Evolutionary conservation across 352 stramenopile species (phyloP).

Genomic region (Pilasporangium apinafurcum): DNA sequence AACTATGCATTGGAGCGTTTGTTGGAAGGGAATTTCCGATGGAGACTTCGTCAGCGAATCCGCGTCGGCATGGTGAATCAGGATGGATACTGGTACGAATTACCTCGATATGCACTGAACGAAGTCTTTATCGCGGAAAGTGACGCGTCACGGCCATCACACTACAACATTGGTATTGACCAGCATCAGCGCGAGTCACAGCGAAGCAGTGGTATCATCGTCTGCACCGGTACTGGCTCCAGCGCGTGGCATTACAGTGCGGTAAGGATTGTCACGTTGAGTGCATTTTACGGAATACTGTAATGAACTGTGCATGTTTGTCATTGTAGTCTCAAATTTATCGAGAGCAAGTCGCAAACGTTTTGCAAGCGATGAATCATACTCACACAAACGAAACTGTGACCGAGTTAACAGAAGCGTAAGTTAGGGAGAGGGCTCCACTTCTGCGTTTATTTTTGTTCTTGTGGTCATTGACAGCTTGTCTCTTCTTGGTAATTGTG

Average conservation of each 20-base stretch:
- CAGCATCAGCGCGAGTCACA: conserved; percentile 85
- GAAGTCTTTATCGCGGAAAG: conserved; percentile 88
- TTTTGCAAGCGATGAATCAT: conserved; percentile 79
- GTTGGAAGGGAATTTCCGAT: conserved; percentile 69
- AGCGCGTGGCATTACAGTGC: conserved; percentile 85
- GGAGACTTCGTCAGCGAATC: conserved; percentile 77
- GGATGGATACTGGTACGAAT: conserved; percentile 83
- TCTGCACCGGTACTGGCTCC: conserved; percentile 83
- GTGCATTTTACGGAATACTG: background rate
- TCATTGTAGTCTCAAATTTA: conserved; percentile 77
- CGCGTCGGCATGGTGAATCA: conserved; percentile 87
- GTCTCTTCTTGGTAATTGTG: background rate
- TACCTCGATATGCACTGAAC: conserved; percentile 82
- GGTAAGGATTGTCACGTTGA: conserved; percentile 23
- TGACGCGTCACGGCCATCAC: conserved; percentile 75
- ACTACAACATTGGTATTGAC: conserved; percentile 87
- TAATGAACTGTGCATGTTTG: background rate
- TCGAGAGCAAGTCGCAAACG: conserved; percentile 77
- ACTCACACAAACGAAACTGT: conserved; percentile 86
- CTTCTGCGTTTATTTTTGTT: background rate
- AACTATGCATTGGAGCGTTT: conserved; percentile 58
- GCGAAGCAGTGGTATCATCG: conserved; percentile 84
- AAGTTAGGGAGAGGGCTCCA: conserved; percentile 9
- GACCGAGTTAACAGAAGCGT: conserved; percentile 83
- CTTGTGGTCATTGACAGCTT: background rate